phyloP scores from a whole-genome alignment of 83 land plant species.

The Picea mariana region DNA sequence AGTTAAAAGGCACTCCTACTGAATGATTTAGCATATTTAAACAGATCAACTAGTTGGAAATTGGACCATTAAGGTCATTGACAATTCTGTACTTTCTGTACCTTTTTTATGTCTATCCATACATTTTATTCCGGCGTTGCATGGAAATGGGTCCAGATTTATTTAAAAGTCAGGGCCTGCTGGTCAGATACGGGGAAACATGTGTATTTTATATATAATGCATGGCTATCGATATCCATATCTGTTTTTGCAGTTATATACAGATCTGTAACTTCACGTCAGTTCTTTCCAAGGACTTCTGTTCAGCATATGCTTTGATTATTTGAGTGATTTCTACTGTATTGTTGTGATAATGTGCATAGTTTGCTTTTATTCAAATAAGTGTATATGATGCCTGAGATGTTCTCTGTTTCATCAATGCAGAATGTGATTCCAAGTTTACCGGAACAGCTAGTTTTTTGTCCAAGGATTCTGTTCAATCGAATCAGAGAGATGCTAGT shows the following conservation, averaged over 20 bases:
- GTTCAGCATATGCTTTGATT: too few species aligned
- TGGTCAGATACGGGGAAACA: too few species aligned
- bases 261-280: too few species aligned
- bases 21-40: background rate
- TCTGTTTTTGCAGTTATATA: too few species aligned
- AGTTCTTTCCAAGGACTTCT: too few species aligned
- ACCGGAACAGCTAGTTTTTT: slow-evolving; percentile 2
- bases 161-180: too few species aligned
- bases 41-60: background rate
- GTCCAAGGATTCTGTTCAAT: slow-evolving; percentile 23
- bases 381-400: background rate
- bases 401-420: background rate
- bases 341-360: background rate
- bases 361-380: background rate
- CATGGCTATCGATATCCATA: too few species aligned
- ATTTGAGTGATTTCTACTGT: background rate
- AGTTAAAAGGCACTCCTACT: background rate
- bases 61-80: background rate
- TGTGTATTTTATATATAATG: too few species aligned
- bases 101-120: background rate
- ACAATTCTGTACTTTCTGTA: slow-evolving; percentile 3
- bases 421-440: slow-evolving; percentile 47
- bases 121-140: too few species aligned
- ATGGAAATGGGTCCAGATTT: too few species aligned
- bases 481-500: slow-evolving; percentile 22